phyloP scores from a whole-genome alignment of 1,139 yeast species.

The Yamadazyma triangularis region DNA sequence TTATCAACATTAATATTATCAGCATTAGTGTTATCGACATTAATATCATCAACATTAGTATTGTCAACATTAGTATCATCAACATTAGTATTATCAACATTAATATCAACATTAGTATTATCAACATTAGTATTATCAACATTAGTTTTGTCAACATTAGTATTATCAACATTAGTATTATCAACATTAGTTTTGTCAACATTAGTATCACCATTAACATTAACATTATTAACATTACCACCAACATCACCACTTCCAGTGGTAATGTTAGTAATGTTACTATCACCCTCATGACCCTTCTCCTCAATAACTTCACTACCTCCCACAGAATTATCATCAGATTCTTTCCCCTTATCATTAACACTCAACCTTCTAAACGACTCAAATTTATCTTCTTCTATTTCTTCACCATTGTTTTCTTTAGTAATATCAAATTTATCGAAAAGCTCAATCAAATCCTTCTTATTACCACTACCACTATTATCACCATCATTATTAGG shows the following conservation, averaged over 20 bases:
- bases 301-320: constrained; percentile 5
- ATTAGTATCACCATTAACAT: background rate
- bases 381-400: constrained; percentile 11
- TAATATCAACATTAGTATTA: too few species aligned
- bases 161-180: background rate
- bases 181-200: background rate
- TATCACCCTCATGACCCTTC: too few species aligned
- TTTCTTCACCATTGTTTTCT: constrained; percentile 5
- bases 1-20: too few species aligned
- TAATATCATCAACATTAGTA: too few species aligned
- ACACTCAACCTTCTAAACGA: constrained; percentile 4
- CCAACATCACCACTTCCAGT: constrained; percentile 3
- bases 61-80: too few species aligned
- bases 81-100: too few species aligned
- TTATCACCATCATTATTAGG: background rate
- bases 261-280: too few species aligned
- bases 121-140: background rate
- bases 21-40: too few species aligned
- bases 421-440: constrained; percentile 33
- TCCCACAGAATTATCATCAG: constrained; percentile 1
- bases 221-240: background rate
- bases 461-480: constrained; percentile 6
- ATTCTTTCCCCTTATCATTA: constrained; percentile 1
- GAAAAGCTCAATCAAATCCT: constrained; percentile 36
- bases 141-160: background rate